Base-by-base conservation (phyloP, 306 rosid species). In the Prunus salicina region DNA sequence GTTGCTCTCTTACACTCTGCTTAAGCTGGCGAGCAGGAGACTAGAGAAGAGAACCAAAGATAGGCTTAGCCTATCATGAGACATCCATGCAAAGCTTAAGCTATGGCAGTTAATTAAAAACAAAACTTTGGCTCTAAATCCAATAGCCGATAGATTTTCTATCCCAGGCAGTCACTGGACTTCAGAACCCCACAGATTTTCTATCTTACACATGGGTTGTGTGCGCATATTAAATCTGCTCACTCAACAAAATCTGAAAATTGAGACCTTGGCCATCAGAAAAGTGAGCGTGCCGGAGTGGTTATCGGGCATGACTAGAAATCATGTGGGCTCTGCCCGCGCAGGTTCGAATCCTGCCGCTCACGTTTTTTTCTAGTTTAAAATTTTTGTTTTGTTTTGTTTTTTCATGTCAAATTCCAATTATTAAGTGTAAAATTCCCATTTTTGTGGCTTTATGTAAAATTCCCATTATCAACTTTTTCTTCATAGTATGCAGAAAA, bases 331-430 rank as follows among this genome's bases (percentile, higher is more conserved):
- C 78, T 79, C 20, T 69, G 80, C 84, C 84, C 84, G 84, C 80
- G 80, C 80, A 80, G 84, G 80, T 81, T 76, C 77, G 81, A 81
- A 76, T 73, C 75, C 83, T 79, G 79, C 79, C 74, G 83, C 75
- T 67, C 83, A 79, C 83, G 83, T 2, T 19, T 47, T 47, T 28
- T 1, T 8, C 5, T 15, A 51, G 19, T 9, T 5, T 20, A 3
- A 22, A 0, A 20, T 7, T 56, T 9, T 56, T 8, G 7, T 0
- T 20, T 56, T 9, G 9, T 47, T 6, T 38, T 34, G 41, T 38
- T 38, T 38, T 38, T 7, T 9, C 43, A 38, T 38, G 43, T 38
- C 43, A 38, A 38, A 38, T 38, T 38, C 43, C 22, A 18, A 18
- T 18, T 51, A 38, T 38, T 38, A 7, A 38, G 43, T 38, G 9